phyloP scores from a whole-genome alignment of 345 rosid species.

The Nasturtium officinale region DNA sequence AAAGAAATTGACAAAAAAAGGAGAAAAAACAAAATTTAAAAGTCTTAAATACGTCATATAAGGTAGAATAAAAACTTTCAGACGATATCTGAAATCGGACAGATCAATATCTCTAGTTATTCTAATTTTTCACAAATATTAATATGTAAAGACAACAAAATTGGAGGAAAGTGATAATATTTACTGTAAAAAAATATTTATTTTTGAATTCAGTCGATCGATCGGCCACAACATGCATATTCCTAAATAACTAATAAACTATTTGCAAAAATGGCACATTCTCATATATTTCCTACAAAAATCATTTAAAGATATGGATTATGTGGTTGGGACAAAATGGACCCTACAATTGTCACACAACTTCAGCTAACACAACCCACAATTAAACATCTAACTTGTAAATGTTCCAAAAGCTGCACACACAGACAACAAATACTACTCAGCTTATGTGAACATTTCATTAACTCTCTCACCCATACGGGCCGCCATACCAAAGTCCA shows the following conservation, averaged over 20 bases:
- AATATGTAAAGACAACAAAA: neutral
- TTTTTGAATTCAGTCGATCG: neutral
- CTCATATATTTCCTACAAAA: conserved; percentile 14
- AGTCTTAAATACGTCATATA: neutral
- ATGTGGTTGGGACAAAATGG: conserved; percentile 36
- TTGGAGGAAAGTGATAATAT: conserved; percentile 1
- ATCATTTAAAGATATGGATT: conserved; percentile 20
- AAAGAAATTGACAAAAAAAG: too few species aligned
- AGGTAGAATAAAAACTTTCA: neutral
- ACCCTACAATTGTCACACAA: conserved; percentile 38
- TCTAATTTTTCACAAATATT: too few species aligned
- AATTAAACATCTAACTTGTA: conserved; percentile 45
- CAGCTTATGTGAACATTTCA: conserved; percentile 39
- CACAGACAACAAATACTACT: conserved; percentile 36
- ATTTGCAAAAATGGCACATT: conserved; percentile 23
- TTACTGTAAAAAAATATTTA: neutral
- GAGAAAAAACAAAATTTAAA: too few species aligned
- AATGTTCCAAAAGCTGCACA: conserved; percentile 37
- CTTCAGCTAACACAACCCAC: conserved; percentile 33
- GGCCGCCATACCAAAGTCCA: conserved; percentile 40
- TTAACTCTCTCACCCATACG: conserved; percentile 39
- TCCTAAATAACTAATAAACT: conserved; percentile 9
- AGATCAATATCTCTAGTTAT: neutral
- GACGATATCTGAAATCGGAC: neutral
- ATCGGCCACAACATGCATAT: conserved; percentile 19